Base-by-base conservation (phyloP, 352 stramenopile genomes). In the Phytophthora brassicae region DNA sequence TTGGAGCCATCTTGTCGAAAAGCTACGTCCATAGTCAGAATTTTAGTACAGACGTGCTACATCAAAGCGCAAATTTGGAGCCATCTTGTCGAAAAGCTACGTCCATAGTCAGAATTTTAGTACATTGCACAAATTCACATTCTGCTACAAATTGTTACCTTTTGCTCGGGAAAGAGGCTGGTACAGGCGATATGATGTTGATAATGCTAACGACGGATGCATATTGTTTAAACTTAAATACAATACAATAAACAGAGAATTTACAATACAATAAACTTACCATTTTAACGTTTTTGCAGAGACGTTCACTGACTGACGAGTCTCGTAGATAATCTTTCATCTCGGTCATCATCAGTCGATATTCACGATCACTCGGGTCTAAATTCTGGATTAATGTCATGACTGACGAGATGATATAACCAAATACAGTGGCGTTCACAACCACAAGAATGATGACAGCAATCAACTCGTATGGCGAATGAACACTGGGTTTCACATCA, bases 271-370 rank as follows among this genome's bases (percentile, higher is more conserved):
- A 36, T 35, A 6, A 13, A 3, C 36, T 63, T 39, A 77, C 84
- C 68, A 70, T 73, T 46, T 93, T 93, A 39, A 93, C 81, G 31
- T 88, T 89, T n/a, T 46, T 72, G 36, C 79, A 83, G 0, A 95
- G 59, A 0, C 79, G 75, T 9, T 64, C 54, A 26, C 66, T 86
- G 28, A 89, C 80, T 0, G 64, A 74, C 6, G 76, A 78, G 50
- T 93, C 84, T 12, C 86, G 75, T 29, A 95, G 43, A 35, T 95
- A 95, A 43, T 95, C 86, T 61, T 95, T 95, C 80, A 95, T 91
- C 57, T 91, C 86, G 11, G 72, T 92, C 79, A 95, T 90, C 1
- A 82, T 56, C 0, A 87, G 51, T 13, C 73, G 73, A 62, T 90
- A 93, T 56, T 95, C 84, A 36, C 86, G 84, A 41, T 92, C 79